Base-by-base conservation (phyloP, 441 rosid species). In the Pelargonium myrrhifolium region DNA sequence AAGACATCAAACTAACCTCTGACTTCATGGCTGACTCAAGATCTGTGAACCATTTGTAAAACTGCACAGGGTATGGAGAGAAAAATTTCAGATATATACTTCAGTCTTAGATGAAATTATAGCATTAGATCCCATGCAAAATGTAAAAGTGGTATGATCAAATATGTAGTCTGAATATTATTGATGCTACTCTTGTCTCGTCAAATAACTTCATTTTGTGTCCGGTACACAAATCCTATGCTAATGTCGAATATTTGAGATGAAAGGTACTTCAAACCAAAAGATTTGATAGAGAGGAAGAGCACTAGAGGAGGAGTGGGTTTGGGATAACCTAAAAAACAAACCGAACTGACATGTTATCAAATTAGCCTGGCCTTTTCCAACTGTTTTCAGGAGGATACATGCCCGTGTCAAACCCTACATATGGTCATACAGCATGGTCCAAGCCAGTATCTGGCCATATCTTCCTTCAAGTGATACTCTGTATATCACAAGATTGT, bases 1-100 rank as follows among this genome's bases (percentile, higher is more conserved):
- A 81, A 71, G 69, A 67, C 69, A 74, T 49, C 37, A 74, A 68
- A 80, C 90, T 69, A 81, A 93, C 99, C 99, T 93, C 99, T 28
- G 96, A 91, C 80, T 90, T 93, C 97, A 93, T 87, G 20, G 97
- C 96, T 37, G 86, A 89, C 83, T 93, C 97, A 75, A 93, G 97
- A 88, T 93, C 96, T 10, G 96, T 83, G 72, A 93, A 93, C 97
- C 99, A 93, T 63, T 93, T 91, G 82, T 91, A 93, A 66, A 93
- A 93, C 99, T 93, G 86, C 70, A 74, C 10, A 22, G 14, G 66
- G 21, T 56, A 20, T 20, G 66, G 59, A 51, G 5, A 65, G n/a
- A 67, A 59, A 64, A 60, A 70, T 51, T 42, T 1, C 28, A 20
- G 0, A 21, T 35, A 18, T 17, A 10, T 58, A 55, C 18, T 43